Conservation (phyloP, 305 asterid genomes). For the Fraxinus paxiana region DNA sequence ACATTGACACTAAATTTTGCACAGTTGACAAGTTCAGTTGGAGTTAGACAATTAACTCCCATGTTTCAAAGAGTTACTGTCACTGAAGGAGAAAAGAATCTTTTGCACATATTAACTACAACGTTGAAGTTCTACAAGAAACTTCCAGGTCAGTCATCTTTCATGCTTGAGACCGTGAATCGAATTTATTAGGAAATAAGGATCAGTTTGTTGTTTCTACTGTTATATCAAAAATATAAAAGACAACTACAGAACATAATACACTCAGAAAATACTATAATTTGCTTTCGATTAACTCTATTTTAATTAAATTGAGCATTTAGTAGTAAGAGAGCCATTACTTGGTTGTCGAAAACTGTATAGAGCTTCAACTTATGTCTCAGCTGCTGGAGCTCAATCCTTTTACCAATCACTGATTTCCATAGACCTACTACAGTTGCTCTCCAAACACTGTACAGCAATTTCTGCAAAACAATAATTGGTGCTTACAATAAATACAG, state of each 20-base stretch:
- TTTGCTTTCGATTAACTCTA: neutral
- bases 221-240: neutral
- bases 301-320: neutral
- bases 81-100: neutral
- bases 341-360: slow-evolving; percentile 60
- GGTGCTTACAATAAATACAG: neutral
- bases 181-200: neutral
- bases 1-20: neutral
- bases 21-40: neutral
- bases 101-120: neutral
- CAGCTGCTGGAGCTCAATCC: slow-evolving; percentile 54
- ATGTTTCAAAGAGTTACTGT: neutral
- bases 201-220: neutral
- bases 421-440: slow-evolving; percentile 37
- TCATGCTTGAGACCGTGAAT: neutral
- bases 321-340: slow-evolving; percentile 29
- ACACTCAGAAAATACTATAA: neutral
- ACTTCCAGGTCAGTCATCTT: neutral
- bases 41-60: neutral
- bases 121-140: neutral
- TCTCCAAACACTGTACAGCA: slow-evolving; percentile 51
- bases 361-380: slow-evolving; percentile 54
- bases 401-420: slow-evolving; percentile 49
- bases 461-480: slow-evolving; percentile 47
- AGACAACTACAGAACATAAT: neutral